Conservation (phyloP, 352 stramenopile species). For the Globisporangium canariense region DNA sequence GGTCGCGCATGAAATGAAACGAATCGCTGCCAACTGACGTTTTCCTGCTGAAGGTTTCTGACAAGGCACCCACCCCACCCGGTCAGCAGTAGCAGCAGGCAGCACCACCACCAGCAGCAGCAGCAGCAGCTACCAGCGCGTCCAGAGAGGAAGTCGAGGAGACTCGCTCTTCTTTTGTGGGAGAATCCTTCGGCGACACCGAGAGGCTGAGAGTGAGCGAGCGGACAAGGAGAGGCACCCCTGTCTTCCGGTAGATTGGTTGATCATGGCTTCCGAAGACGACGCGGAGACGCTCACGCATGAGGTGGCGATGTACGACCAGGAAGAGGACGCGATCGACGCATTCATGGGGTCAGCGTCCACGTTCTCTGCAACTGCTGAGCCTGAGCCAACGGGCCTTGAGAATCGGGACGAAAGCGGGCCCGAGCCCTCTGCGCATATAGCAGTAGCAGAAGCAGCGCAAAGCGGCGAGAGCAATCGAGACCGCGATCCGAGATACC, state of each 20-base stretch:
- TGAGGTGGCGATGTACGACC: conserved; percentile 3
- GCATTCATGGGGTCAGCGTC: conserved; percentile 10
- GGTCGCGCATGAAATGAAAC: no score
- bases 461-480: background rate
- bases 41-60: background rate
- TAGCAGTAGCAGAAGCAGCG: conserved; percentile 2
- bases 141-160: no score
- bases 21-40: no score
- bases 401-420: background rate
- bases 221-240: background rate
- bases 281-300: conserved; percentile 3
- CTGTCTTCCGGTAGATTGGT: background rate
- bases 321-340: conserved; percentile 7
- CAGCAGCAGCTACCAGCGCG: no score
- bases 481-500: background rate
- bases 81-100: no score
- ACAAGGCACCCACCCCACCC: background rate
- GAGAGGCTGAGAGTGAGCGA: background rate
- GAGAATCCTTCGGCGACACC: background rate
- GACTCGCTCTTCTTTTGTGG: no score
- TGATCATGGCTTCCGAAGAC: background rate
- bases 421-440: background rate
- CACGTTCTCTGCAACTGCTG: conserved; percentile 1
- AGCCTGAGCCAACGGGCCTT: background rate
- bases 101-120: no score